These are phyloP conservation scores for Boletus speciosus DNA, from an alignment of 768 basidiomycete species.

Conservation along the genomic window DNA sequence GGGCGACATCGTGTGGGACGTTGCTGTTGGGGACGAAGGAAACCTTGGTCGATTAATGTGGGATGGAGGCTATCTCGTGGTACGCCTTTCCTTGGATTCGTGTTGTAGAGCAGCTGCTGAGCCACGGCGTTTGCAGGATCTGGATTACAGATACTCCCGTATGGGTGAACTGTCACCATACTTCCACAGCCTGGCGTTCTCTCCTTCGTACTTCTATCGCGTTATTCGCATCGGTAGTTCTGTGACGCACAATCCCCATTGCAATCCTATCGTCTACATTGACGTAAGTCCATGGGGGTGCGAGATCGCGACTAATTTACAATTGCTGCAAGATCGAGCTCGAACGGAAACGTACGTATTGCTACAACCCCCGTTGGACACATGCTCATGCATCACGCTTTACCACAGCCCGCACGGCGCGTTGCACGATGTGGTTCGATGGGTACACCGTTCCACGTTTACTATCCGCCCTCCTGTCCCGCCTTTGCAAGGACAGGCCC, in stretches of 20 bases:
- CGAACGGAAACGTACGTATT: slow-evolving; percentile 74
- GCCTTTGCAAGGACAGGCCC: slow-evolving; percentile 27
- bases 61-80: slow-evolving; percentile 87
- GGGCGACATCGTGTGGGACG: slow-evolving; percentile 86
- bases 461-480: slow-evolving; percentile 51
- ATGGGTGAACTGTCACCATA: slow-evolving; percentile 78
- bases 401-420: slow-evolving; percentile 67
- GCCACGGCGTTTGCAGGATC: slow-evolving; percentile 50
- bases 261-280: slow-evolving; percentile 65
- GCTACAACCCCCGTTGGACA: not conserved
- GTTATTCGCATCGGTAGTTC: slow-evolving; percentile 60
- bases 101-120: not conserved
- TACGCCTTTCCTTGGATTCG: slow-evolving; percentile 37
- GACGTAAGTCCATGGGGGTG: slow-evolving; percentile 78
- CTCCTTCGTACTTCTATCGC: slow-evolving; percentile 87
- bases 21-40: slow-evolving; percentile 81
- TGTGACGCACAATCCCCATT: slow-evolving; percentile 38
- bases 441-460: slow-evolving; percentile 82
- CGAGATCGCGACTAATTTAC: slow-evolving; percentile 69
- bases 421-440: slow-evolving; percentile 77
- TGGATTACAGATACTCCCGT: slow-evolving; percentile 77
- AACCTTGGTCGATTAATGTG: slow-evolving; percentile 81
- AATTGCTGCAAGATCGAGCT: slow-evolving; percentile 73
- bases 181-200: slow-evolving; percentile 73
- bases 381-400: slow-evolving; percentile 4